Evolutionary conservation across 225 moss, liverwort and hornwort species (phyloP).

Genomic region (Sphagnum contortum): DNA sequence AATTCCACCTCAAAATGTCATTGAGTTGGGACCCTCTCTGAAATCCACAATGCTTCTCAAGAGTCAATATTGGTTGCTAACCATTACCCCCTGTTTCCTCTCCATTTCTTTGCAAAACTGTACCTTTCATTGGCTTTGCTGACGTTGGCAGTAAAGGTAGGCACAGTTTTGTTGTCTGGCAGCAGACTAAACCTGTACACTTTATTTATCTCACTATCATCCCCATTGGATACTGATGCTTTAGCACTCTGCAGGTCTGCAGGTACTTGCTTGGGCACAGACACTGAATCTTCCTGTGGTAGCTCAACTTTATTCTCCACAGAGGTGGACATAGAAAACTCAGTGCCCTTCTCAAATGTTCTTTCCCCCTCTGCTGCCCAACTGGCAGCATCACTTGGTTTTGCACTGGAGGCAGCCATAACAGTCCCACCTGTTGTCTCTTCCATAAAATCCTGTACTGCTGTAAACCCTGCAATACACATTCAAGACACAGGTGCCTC

Average conservation of each 20-base stretch:
- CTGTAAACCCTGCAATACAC: constrained; percentile 54
- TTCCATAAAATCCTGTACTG: constrained; percentile 83
- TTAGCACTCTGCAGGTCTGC: constrained; percentile 28
- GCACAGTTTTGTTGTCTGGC: constrained; percentile 30
- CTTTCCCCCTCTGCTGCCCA: constrained; percentile 53
- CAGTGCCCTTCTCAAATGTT: constrained; percentile 54
- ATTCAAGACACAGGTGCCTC: background rate
- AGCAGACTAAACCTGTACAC: constrained; percentile 25
- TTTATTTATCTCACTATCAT: constrained; percentile 35
- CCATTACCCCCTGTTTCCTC: too few relatives aligned
- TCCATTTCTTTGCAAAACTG: too few relatives aligned
- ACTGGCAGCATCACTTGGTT: constrained; percentile 22
- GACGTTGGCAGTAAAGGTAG: constrained; percentile 29
- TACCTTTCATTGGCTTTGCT: constrained; percentile 70
- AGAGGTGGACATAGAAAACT: constrained; percentile 51
- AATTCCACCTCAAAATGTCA: too few relatives aligned
- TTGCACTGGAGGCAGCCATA: constrained; percentile 17
- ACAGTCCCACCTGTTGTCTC: constrained; percentile 33
- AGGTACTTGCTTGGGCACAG: constrained; percentile 21
- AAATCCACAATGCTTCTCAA: too few relatives aligned
- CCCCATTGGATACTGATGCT: constrained; percentile 2
- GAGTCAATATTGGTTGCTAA: too few relatives aligned
- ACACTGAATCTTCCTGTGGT: constrained; percentile 29
- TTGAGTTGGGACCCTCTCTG: too few relatives aligned
- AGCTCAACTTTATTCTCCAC: constrained; percentile 28